Percentiles rank a stretch among this genome's conserved stretches.
These are phyloP conservation scores for Bidens hawaiensis DNA, from an alignment of 140 eudicot species.

Conservation along the genomic window DNA sequence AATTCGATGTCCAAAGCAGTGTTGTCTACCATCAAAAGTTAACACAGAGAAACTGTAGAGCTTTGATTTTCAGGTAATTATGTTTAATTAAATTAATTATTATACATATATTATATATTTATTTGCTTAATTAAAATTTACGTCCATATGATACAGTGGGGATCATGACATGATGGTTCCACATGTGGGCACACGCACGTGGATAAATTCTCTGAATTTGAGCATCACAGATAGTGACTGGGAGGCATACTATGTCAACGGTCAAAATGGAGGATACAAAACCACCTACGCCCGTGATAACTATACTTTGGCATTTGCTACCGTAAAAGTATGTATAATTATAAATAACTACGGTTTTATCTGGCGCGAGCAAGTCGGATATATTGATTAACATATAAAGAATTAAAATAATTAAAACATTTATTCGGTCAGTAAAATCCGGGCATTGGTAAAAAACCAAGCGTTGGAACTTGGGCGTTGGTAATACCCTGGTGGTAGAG, in stretches of 20 bases:
- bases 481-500: too few relatives aligned
- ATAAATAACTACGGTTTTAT: too few relatives aligned
- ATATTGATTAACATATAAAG: too few relatives aligned
- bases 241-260: slow-evolving; percentile 36
- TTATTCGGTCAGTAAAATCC: too few relatives aligned
- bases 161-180: slow-evolving; percentile 54
- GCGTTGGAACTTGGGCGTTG: too few relatives aligned
- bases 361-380: too few relatives aligned
- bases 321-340: slow-evolving; percentile 20
- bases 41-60: slow-evolving; percentile 21
- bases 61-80: slow-evolving; percentile 22
- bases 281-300: slow-evolving; percentile 16
- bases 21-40: slow-evolving; percentile 19
- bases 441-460: too few relatives aligned
- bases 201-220: slow-evolving; percentile 32
- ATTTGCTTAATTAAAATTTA: background rate
- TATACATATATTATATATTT: background rate
- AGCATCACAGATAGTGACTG: slow-evolving; percentile 27
- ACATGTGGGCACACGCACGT: slow-evolving; percentile 30
- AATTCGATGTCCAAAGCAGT: slow-evolving; percentile 14
- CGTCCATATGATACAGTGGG: slow-evolving; percentile 47
- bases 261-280: slow-evolving; percentile 29
- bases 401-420: too few relatives aligned
- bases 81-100: background rate
- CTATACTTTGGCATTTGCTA: slow-evolving; percentile 31